Evolutionary conservation across 2,329 filamentous ascomycete species (phyloP).

Genomic region (Neonectria magnoliae): DNA sequence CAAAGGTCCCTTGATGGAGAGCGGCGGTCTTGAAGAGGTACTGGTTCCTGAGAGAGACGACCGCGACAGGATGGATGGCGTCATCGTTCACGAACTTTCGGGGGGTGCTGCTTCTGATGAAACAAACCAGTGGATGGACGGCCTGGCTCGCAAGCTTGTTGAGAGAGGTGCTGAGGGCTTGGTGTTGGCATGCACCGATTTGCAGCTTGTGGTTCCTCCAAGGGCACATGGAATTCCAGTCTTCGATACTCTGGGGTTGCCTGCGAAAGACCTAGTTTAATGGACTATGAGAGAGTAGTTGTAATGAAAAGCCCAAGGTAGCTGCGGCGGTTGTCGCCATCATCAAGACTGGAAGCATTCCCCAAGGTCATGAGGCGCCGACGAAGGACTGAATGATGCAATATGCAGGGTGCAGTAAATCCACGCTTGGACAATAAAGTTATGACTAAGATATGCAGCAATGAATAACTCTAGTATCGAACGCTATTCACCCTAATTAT

Average conservation of each 20-base stretch:
- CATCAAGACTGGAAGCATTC: too few relatives aligned
- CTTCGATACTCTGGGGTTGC: too few relatives aligned
- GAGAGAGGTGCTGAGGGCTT: conserved; percentile 1
- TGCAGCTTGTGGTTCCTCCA: conserved; percentile 1
- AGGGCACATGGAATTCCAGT: not conserved
- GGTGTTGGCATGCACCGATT: not conserved
- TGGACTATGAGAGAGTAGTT: not conserved
- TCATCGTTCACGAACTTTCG: conserved; percentile 1
- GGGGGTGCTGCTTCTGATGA: not conserved
- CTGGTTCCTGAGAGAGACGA: not conserved
- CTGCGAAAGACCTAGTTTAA: not conserved
- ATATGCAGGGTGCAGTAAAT: too few relatives aligned
- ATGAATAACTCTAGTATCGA: too few relatives aligned
- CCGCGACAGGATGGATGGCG: not conserved
- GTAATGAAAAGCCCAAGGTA: too few relatives aligned
- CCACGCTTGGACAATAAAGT: too few relatives aligned
- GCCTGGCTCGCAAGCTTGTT: not conserved
- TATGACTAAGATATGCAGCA: too few relatives aligned
- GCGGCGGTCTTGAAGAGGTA: not conserved
- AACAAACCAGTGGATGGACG: conserved; percentile 3
- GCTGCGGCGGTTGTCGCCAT: too few relatives aligned
- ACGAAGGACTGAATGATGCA: too few relatives aligned
- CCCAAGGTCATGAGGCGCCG: too few relatives aligned
- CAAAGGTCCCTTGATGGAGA: conserved; percentile 7
- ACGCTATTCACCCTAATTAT: too few relatives aligned